phyloP scores from a whole-genome alignment of 2,329 filamentous ascomycete species.

The Seiridium unicorne region DNA sequence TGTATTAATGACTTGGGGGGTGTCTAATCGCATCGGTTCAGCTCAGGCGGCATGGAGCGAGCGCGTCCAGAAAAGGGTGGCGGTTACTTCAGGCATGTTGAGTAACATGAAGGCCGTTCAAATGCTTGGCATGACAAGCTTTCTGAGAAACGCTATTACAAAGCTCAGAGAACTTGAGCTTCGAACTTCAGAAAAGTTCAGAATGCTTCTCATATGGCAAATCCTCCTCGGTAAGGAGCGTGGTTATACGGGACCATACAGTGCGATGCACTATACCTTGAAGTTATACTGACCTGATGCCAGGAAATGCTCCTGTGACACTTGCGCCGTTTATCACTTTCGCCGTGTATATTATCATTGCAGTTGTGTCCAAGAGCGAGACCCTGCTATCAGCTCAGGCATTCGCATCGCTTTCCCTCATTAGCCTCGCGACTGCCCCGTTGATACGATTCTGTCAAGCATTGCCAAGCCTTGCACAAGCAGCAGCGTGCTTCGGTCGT shows the following conservation, averaged over 20 bases:
- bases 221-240: neutral
- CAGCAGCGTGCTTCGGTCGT: slow-evolving; percentile 17
- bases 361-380: slow-evolving; percentile 12
- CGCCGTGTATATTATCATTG: slow-evolving; percentile 22
- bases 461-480: slow-evolving; percentile 14
- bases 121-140: neutral
- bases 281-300: neutral
- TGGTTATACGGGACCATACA: neutral
- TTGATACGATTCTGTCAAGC: slow-evolving; percentile 15
- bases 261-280: neutral
- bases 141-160: neutral
- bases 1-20: neutral
- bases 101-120: slow-evolving; percentile 26
- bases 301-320: slow-evolving; percentile 2
- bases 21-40: neutral
- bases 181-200: neutral
- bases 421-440: slow-evolving; percentile 16
- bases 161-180: neutral
- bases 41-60: neutral
- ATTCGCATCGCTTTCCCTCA: slow-evolving; percentile 18
- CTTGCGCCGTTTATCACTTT: slow-evolving; percentile 24
- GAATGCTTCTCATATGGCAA: neutral
- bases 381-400: slow-evolving; percentile 14
- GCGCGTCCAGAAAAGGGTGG: neutral
- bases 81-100: neutral